Percentiles rank a stretch among this genome's conserved stretches.
phyloP scores from a whole-genome alignment of 1,284 basidiomycete genomes.

The Cryptococcus depauperatus region DNA sequence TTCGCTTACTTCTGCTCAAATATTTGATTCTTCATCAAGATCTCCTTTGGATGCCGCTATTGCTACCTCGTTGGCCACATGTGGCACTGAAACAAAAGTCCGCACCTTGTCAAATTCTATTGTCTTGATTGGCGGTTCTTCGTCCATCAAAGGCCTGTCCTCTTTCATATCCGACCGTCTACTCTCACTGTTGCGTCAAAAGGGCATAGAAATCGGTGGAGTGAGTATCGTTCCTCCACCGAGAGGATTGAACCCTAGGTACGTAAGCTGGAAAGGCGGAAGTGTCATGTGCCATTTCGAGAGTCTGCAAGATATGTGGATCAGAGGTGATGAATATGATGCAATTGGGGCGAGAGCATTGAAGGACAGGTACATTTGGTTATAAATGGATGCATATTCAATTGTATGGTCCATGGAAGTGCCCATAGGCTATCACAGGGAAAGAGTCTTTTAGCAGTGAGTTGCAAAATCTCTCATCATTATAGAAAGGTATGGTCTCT shows the following conservation, averaged over 20 bases:
- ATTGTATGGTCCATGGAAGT: too few species aligned
- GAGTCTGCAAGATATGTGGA: slow-evolving; percentile 77
- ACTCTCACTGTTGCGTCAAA: slow-evolving; percentile 61
- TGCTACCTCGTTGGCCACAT: slow-evolving; percentile 78
- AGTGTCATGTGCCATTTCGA: slow-evolving; percentile 92
- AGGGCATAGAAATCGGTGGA: slow-evolving; percentile 78
- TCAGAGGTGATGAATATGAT: slow-evolving; percentile 77
- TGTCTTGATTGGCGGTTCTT: slow-evolving; percentile 74
- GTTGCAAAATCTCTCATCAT: too few species aligned
- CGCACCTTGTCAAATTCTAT: slow-evolving; percentile 83
- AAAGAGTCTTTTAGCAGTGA: too few species aligned
- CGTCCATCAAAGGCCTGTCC: slow-evolving; percentile 46
- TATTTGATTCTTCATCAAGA: slow-evolving; percentile 69
- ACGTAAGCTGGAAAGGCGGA: slow-evolving; percentile 91
- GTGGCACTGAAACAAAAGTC: slow-evolving; percentile 79
- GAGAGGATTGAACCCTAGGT: slow-evolving; percentile 81
- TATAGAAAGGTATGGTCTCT: too few species aligned
- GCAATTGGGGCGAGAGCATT: slow-evolving; percentile 48
- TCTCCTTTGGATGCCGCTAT: slow-evolving; percentile 90
- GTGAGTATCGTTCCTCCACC: slow-evolving; percentile 87
- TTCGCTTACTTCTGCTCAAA: slow-evolving; percentile 6
- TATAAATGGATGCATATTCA: slow-evolving; percentile 25
- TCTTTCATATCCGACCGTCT: slow-evolving; percentile 39
- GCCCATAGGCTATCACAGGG: too few species aligned
- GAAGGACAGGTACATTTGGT: slow-evolving; percentile 45